Percentiles rank a stretch among this genome's conserved stretches.
Evolutionary conservation across 805 yeast species (phyloP).

Genomic region (Ogataea wickerhamii): DNA sequence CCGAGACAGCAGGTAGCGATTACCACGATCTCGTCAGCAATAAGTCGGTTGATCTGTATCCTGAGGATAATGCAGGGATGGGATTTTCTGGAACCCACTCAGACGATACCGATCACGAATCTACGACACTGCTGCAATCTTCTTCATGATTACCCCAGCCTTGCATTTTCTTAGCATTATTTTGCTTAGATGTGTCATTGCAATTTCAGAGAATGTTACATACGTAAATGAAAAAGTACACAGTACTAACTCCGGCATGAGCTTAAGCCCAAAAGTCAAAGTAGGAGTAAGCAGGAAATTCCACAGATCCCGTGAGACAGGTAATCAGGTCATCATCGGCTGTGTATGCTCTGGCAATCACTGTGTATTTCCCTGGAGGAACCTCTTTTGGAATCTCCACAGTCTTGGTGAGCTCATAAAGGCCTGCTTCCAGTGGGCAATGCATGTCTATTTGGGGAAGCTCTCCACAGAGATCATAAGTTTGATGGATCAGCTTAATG

Average conservation of each 20-base stretch:
- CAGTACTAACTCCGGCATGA: too few relatives aligned
- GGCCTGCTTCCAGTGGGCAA: constrained; percentile 79
- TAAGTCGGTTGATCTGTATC: constrained; percentile 7
- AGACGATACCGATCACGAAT: too few relatives aligned
- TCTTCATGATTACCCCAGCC: too few relatives aligned
- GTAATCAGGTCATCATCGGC: constrained; percentile 76
- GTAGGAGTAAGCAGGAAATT: constrained; percentile 38
- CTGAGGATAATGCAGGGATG: neutral
- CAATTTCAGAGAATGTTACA: neutral
- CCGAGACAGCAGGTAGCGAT: constrained; percentile 20
- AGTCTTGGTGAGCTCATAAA: constrained; percentile 57
- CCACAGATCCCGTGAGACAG: constrained; percentile 74
- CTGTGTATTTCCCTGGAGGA: constrained; percentile 91
- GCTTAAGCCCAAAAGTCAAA: neutral
- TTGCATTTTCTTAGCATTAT: too few relatives aligned
- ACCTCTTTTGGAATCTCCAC: constrained; percentile 88
- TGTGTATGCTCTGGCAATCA: constrained; percentile 86
- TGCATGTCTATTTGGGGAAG: constrained; percentile 75
- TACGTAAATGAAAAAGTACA: neutral
- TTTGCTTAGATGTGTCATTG: too few relatives aligned
- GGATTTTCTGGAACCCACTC: too few relatives aligned
- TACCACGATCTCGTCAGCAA: constrained; percentile 23
- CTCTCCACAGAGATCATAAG: constrained; percentile 91
- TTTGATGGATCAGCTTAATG: constrained; percentile 80
- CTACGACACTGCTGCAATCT: too few relatives aligned